Conservation (phyloP, 345 rosid genomes). For the Anastatica hierochuntica region DNA sequence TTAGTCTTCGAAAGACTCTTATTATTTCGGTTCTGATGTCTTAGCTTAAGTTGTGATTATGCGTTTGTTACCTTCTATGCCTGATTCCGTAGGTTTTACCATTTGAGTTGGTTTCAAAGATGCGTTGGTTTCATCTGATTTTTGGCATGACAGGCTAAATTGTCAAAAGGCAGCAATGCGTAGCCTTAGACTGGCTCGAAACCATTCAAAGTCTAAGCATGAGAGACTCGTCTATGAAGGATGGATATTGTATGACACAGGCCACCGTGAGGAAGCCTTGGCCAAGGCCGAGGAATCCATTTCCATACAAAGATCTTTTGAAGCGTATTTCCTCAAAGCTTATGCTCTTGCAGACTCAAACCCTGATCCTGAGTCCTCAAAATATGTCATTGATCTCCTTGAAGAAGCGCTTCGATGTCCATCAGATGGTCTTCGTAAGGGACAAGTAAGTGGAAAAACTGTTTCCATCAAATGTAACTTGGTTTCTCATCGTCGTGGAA, state of each 20-base stretch:
- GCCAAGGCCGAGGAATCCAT: slow-evolving; percentile 90
- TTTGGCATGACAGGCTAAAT: slow-evolving; percentile 56
- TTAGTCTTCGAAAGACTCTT: no score
- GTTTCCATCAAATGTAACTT: background rate
- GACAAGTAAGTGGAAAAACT: slow-evolving; percentile 50
- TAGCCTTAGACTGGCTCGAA: slow-evolving; percentile 76
- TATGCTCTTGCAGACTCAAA: slow-evolving; percentile 72
- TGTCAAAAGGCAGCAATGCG: slow-evolving; percentile 96
- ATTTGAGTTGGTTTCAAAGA: no score
- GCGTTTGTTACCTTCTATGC: no score
- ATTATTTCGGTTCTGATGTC: no score
- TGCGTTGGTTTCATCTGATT: no score
- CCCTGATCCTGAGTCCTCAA: slow-evolving; percentile 54
- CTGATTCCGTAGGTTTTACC: no score
- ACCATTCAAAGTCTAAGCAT: slow-evolving; percentile 63
- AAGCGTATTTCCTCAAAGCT: slow-evolving; percentile 96
- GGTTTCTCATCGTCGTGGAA: background rate
- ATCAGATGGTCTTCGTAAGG: slow-evolving; percentile 97
- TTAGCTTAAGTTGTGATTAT: no score
- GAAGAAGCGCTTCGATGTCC: slow-evolving; percentile 96
- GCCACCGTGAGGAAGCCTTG: slow-evolving; percentile 90
- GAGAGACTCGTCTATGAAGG: slow-evolving; percentile 96
- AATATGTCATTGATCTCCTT: slow-evolving; percentile 60
- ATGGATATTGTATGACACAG: slow-evolving; percentile 89
- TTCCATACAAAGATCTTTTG: slow-evolving; percentile 81